A percentile compares a stretch with the other conserved stretches of the same genome.
Conservation (phyloP, 1,284 basidiomycete genomes). For the Hemileia vastatrix region DNA sequence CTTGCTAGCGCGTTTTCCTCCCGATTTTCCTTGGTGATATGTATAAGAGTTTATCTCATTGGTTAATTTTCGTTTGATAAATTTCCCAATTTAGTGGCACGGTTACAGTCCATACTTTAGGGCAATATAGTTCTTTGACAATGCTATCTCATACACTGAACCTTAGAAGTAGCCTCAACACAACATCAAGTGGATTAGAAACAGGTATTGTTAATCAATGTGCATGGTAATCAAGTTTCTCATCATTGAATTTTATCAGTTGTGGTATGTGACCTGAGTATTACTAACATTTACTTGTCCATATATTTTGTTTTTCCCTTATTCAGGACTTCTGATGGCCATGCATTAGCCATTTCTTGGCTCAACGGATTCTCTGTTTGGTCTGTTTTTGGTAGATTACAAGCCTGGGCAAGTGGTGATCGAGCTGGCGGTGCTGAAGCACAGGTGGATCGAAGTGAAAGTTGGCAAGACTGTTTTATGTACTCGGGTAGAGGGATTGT, state of each 20-base stretch:
- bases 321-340: slow-evolving; percentile 75
- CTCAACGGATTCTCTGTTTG: slow-evolving; percentile 79
- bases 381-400: slow-evolving; percentile 77
- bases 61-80: not conserved
- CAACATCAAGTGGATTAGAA: not conserved
- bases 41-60: not conserved
- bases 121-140: not conserved
- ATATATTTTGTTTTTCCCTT: not conserved
- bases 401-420: slow-evolving; percentile 56
- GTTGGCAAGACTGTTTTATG: slow-evolving; percentile 47
- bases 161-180: not conserved
- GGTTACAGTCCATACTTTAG: slow-evolving; percentile 4
- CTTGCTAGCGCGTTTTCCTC: too few species aligned
- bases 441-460: slow-evolving; percentile 56
- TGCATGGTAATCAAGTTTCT: slow-evolving; percentile 10
- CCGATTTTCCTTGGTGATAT: not conserved
- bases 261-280: too few species aligned
- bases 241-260: too few species aligned
- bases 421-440: slow-evolving; percentile 48
- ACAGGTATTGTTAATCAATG: slow-evolving; percentile 8
- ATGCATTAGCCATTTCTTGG: slow-evolving; percentile 94
- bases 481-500: slow-evolving; percentile 29
- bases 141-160: slow-evolving; percentile 7
- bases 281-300: not conserved
- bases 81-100: not conserved